Evolutionary conservation across 1,139 yeast genomes (phyloP), one percentile per base, ranked within the genome.

Genomic region (Candida sp.): DNA sequence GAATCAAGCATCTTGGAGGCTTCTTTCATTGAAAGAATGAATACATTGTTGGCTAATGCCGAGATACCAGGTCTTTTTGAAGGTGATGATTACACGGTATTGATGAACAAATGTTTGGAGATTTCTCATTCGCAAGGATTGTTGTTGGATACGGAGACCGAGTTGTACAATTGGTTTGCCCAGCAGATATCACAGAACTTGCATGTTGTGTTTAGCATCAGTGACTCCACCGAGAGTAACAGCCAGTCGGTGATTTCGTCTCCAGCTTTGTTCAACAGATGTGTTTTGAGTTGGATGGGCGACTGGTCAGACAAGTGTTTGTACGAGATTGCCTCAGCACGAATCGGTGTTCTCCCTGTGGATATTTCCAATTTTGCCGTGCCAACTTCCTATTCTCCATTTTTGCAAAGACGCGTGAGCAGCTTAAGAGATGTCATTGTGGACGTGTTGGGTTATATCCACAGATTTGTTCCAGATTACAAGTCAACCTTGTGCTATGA

Each of bases 221-320:
- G 84, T 54, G 87, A 86, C 9, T 80, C 86, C 3, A 69, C 73
- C 4, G 67, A 69, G 30, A 68, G 68, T 1, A 61, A 70, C 1
- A 67, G 59, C 32, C 65, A 72, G 2, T 68, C 70, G 17, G 78
- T 86, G 3, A 77, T 88, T 5, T 78, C 93, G 0, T 93, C 98
- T 0, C 97, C 98, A 0, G 98, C 99, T 0, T 71, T 94, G 38
- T 88, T 91, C 69, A 94, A 94, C 63, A 77, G 99, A 62, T 94
- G 98, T 72, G 96, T 91, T 3, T 69, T 93, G 40, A 85, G 87
- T 62, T 91, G 96, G 93, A 86, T 91, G 87, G 97, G 97, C 3
- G 84, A 85, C 51, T 93, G 98, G 98, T 75, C 86, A 0, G 59
- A 63, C 7, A 55, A 59, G 0, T 72, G 92, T 0, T 66, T 87